Percentiles rank a stretch among this genome's conserved stretches.
Conservation (phyloP, 2,329 filamentous ascomycete genomes). For the Venturia oleaginea region DNA sequence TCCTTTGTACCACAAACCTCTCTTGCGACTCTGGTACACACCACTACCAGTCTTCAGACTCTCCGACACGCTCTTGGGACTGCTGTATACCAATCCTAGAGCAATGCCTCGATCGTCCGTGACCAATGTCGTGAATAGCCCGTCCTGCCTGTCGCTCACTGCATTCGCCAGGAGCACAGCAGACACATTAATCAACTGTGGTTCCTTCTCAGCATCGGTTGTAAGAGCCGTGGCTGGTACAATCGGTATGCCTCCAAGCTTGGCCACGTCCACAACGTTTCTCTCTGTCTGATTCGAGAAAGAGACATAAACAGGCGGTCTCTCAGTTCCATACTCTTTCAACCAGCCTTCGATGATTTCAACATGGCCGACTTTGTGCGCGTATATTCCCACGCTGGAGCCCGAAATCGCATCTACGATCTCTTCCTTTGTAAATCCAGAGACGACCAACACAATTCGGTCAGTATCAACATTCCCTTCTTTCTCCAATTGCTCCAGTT, state of each 20-base stretch:
- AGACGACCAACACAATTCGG: slow-evolving; percentile 48
- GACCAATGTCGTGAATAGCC: slow-evolving; percentile 81
- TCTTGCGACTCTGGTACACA: slow-evolving; percentile 93
- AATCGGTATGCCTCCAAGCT: slow-evolving; percentile 54
- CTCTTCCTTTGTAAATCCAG: slow-evolving; percentile 33
- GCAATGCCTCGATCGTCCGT: slow-evolving; percentile 79
- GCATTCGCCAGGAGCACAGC: slow-evolving; percentile 66
- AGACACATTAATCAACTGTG: slow-evolving; percentile 54
- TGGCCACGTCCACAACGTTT: slow-evolving; percentile 33
- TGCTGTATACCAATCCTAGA: slow-evolving; percentile 89
- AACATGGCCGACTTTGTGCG: slow-evolving; percentile 27
- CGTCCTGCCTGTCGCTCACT: slow-evolving; percentile 72
- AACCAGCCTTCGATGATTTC: slow-evolving; percentile 37
- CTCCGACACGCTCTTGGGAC: slow-evolving; percentile 78
- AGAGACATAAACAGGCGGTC: slow-evolving; percentile 43
- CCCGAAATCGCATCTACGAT: slow-evolving; percentile 25
- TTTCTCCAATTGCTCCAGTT: slow-evolving; percentile 48
- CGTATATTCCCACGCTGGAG: slow-evolving; percentile 21
- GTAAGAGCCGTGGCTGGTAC: slow-evolving; percentile 64
- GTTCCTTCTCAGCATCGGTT: slow-evolving; percentile 50
- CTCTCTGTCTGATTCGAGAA: slow-evolving; percentile 34
- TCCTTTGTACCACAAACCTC: slow-evolving; percentile 94
- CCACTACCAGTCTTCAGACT: slow-evolving; percentile 72
- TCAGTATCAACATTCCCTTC: slow-evolving; percentile 45
- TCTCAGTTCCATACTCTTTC: slow-evolving; percentile 39